phyloP scores from a whole-genome alignment of 768 basidiomycete genomes.

The Cystobasidium onofrii region DNA sequence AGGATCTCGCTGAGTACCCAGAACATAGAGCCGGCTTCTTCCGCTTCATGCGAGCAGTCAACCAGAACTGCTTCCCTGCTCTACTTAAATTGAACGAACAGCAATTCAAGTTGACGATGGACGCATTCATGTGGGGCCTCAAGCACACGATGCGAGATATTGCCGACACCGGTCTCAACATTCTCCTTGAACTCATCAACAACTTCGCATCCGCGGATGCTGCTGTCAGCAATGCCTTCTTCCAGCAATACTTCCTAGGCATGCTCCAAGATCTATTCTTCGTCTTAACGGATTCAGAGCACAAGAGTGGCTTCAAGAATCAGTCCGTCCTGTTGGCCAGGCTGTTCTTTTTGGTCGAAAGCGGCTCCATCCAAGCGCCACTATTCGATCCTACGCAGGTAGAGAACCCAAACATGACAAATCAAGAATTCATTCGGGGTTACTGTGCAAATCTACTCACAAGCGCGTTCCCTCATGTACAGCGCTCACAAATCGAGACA shows the following conservation, averaged over 20 bases:
- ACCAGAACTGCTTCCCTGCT: conserved; percentile 88
- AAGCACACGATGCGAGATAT: conserved; percentile 60
- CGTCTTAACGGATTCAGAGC: conserved; percentile 92
- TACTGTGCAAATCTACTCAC: conserved; percentile 74
- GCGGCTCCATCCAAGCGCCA: conserved; percentile 67
- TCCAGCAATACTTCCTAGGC: conserved; percentile 89
- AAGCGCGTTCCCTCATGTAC: conserved; percentile 85
- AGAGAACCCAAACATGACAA: conserved; percentile 61
- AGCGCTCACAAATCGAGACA: conserved; percentile 54
- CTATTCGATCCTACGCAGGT: conserved; percentile 68
- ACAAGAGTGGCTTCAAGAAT: conserved; percentile 94
- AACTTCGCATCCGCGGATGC: conserved; percentile 79
- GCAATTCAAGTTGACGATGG: conserved; percentile 96
- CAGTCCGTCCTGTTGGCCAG: conserved; percentile 85
- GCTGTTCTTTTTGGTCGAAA: conserved; percentile 85
- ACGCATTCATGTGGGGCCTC: conserved; percentile 98
- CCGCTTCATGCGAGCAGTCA: conserved; percentile 85
- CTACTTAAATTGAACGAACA: conserved; percentile 41
- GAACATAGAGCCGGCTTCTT: conserved; percentile 97
- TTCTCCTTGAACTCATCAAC: conserved; percentile 87
- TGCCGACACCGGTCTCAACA: conserved; percentile 47
- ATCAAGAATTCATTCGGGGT: conserved; percentile 69
- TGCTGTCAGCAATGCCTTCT: conserved; percentile 78
- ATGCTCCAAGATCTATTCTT: conserved; percentile 94
- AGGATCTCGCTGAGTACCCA: conserved; percentile 92